phyloP scores from a whole-genome alignment of 768 basidiomycete species.

The Melanogaster broomeanus region DNA sequence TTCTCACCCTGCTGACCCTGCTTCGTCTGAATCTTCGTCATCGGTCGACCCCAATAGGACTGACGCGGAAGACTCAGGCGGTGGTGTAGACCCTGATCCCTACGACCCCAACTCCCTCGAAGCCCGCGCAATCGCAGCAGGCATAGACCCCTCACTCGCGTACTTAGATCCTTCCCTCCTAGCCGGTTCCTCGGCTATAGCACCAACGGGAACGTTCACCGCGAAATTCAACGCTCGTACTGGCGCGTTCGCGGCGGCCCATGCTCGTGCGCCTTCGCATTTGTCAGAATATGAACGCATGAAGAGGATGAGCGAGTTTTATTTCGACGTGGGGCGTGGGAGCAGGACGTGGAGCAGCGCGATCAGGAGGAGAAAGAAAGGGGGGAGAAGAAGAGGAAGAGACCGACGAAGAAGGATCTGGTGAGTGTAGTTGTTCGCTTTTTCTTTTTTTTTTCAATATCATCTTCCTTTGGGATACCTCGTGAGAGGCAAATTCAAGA shows the following conservation, averaged over 20 bases:
- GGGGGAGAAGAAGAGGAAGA: conserved; percentile 74
- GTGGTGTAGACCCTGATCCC: conserved; percentile 14
- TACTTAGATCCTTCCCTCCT: conserved; percentile 73
- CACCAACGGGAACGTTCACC: conserved; percentile 47
- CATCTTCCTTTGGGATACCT: conserved; percentile 17
- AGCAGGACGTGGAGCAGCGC: conserved; percentile 60
- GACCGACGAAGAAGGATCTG: conserved; percentile 81
- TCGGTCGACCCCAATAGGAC: conserved; percentile 16
- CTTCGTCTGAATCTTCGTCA: too few species aligned
- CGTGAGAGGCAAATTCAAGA: conserved; percentile 24
- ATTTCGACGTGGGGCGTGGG: conserved; percentile 87
- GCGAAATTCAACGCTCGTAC: conserved; percentile 86
- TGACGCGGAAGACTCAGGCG: conserved; percentile 23
- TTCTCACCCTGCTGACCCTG: too few species aligned
- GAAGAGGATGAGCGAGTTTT: conserved; percentile 81
- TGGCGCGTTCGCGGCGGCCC: conserved; percentile 66
- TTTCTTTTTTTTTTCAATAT: conserved; percentile 13
- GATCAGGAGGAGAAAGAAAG: conserved; percentile 47
- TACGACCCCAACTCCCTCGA: conserved; percentile 51
- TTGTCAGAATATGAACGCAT: conserved; percentile 80
- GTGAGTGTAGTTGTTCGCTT: conserved; percentile 45
- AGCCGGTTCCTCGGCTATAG: conserved; percentile 31
- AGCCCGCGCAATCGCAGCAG: conserved; percentile 72
- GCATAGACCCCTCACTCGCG: conserved; percentile 83
- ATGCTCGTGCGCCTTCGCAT: conserved; percentile 73